Conservation (phyloP, 257 asterid genomes). For the Solanum commersonii region DNA sequence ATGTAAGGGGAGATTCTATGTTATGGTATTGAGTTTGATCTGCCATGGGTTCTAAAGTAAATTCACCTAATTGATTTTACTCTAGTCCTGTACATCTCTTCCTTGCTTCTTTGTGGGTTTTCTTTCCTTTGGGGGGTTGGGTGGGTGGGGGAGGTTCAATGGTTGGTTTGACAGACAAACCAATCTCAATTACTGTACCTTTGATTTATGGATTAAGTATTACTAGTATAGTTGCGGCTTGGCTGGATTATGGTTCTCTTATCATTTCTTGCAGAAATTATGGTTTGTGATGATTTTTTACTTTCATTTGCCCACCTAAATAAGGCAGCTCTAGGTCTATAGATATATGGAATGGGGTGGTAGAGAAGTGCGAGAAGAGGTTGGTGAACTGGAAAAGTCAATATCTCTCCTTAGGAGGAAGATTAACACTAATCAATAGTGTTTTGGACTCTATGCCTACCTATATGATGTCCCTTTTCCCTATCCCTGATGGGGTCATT, state of each 20-base stretch:
- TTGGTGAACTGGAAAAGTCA: too few relatives aligned
- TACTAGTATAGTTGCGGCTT: neutral
- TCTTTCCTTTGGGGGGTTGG: neutral
- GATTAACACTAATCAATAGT: too few relatives aligned
- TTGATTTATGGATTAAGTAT: neutral
- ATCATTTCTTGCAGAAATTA: neutral
- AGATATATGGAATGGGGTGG: too few relatives aligned
- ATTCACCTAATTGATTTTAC: neutral
- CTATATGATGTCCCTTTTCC: too few relatives aligned
- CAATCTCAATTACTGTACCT: neutral
- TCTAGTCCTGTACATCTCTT: neutral
- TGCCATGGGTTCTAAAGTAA: neutral
- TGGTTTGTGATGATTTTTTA: neutral
- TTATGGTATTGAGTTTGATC: neutral
- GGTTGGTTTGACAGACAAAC: neutral
- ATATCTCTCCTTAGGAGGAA: too few relatives aligned
- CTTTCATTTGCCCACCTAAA: neutral
- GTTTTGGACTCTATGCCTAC: too few relatives aligned
- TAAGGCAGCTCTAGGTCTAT: neutral
- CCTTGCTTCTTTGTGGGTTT: neutral
- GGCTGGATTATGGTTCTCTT: neutral
- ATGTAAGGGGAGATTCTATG: neutral
- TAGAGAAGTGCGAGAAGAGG: too few relatives aligned
- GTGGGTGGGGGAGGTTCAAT: neutral
- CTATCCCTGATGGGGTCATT: too few relatives aligned